Evolutionary conservation across 2,329 filamentous ascomycete species (phyloP).

Genomic region (Monosporascus cannonballus): DNA sequence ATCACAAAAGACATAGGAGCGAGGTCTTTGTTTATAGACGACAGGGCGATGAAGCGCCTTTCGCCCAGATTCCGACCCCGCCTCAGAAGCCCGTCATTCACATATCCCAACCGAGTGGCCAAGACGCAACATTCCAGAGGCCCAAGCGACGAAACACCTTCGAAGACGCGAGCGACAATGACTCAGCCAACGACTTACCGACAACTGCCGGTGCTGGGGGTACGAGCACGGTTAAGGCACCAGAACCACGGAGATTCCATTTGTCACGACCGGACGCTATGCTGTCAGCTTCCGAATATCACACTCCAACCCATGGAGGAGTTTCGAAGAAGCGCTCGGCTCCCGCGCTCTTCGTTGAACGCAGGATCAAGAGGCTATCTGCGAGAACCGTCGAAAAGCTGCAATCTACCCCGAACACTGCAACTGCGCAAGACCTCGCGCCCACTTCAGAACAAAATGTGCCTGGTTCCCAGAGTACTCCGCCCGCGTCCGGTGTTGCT

Average conservation of each 20-base stretch:
- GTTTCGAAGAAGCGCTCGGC: slow-evolving; percentile 37
- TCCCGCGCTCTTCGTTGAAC: slow-evolving; percentile 52
- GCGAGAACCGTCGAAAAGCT: slow-evolving; percentile 16
- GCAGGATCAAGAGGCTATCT: slow-evolving; percentile 31
- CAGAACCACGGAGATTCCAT: slow-evolving; percentile 48
- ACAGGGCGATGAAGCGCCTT: slow-evolving; percentile 30
- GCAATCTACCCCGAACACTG: slow-evolving; percentile 10
- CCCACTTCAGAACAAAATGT: not conserved
- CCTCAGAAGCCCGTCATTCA: slow-evolving; percentile 40
- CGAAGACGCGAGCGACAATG: slow-evolving; percentile 1
- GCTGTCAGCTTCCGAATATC: slow-evolving; percentile 19
- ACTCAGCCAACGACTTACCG: not conserved
- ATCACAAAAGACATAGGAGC: slow-evolving; percentile 47
- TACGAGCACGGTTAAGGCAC: slow-evolving; percentile 2
- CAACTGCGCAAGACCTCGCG: slow-evolving; percentile 1
- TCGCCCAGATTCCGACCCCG: slow-evolving; percentile 18
- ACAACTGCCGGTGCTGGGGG: not conserved
- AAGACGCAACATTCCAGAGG: slow-evolving; percentile 19
- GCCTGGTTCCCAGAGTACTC: not conserved
- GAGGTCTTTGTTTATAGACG: slow-evolving; percentile 52
- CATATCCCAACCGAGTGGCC: slow-evolving; percentile 35
- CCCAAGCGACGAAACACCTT: slow-evolving; percentile 8
- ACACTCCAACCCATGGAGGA: slow-evolving; percentile 20
- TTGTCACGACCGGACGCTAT: slow-evolving; percentile 43
- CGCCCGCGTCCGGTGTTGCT: slow-evolving; percentile 11